Base-by-base conservation (phyloP, 345 rosid genomes). In the Acer negundo region DNA sequence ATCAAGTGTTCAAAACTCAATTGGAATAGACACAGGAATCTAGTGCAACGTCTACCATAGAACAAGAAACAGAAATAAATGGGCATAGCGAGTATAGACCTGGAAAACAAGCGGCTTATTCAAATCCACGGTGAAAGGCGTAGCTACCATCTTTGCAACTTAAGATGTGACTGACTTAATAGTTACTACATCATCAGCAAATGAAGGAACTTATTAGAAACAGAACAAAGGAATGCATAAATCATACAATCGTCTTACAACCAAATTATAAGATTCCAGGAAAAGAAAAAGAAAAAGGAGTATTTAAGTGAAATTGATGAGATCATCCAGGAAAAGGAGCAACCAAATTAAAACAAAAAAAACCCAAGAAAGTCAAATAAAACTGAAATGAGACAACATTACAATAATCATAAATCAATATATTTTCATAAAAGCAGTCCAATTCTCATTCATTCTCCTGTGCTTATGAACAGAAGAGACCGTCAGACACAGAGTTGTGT, bases 41-140 rank as follows among this genome's bases (percentile, higher is more conserved):
- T 35, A n/a, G 38, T 7, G 3, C 12, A n/a, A 26, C 2, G 7
- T 40, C 22, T 16, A 69, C 20, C 7, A 62, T 19, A 7, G 20
- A 59, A 40, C 12, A 56, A 62, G 40, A 55, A 55, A 0, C 68
- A 11, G 40, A 28, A 55, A 80, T 10, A 24, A 49, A 28, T 47
- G 42, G 11, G 62, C n/a, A 73, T 40, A 66, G n/a, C 2, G 28
- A 1, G 20, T 65, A 67, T 44, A 28, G 62, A 82, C 91, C 88
- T 88, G 89, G 79, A 77, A 88, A 10, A 88, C 88, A 62, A 88
- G 82, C 70, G 89, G 86, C 81, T 86, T 88, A 66, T 70, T 75
- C 75, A 88, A 80, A 81, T 88, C 89, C 15, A 88, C 88, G 2
- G 84, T 73, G 82, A 88, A 88, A 44, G 78, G 79, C 79, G 79